These are phyloP conservation scores for Colletotrichum spaethianum DNA, from an alignment of 2,329 filamentous ascomycete species.

Conservation along the genomic window DNA sequence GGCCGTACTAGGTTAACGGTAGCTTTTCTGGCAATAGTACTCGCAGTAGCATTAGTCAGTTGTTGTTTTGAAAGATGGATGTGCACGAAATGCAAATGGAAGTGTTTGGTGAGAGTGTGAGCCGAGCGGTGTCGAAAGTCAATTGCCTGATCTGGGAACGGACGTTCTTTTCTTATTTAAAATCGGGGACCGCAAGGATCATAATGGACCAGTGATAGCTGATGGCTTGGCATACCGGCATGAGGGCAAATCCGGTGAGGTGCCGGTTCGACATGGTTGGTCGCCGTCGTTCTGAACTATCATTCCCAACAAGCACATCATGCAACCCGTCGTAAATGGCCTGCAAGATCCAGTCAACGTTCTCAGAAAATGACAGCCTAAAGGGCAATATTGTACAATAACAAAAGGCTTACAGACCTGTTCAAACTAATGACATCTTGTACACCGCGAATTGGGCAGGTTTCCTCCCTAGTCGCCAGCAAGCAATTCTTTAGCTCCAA, in stretches of 20 bases:
- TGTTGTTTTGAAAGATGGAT: constrained; percentile 45
- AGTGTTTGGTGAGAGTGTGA: constrained; percentile 42
- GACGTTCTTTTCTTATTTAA: constrained; percentile 27
- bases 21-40: constrained; percentile 45
- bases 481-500: neutral
- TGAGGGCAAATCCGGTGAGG: constrained; percentile 16
- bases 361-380: neutral
- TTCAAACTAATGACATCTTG: constrained; percentile 6
- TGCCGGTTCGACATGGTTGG: constrained; percentile 26
- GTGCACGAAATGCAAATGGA: constrained; percentile 42
- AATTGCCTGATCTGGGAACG: neutral
- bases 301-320: constrained; percentile 14
- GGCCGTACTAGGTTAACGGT: constrained; percentile 40
- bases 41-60: constrained; percentile 44
- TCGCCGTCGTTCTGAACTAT: constrained; percentile 10
- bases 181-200: constrained; percentile 14
- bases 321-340: constrained; percentile 2
- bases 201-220: neutral
- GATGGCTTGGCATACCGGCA: neutral
- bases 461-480: neutral
- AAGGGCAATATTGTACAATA: constrained; percentile 7
- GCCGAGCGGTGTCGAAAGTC: neutral
- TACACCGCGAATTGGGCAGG: constrained; percentile 16
- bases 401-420: neutral
- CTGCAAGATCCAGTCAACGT: neutral